Percentiles rank a stretch among this genome's conserved stretches.
Conservation (phyloP, 306 rosid genomes). For the Erythrophleum fordii region DNA sequence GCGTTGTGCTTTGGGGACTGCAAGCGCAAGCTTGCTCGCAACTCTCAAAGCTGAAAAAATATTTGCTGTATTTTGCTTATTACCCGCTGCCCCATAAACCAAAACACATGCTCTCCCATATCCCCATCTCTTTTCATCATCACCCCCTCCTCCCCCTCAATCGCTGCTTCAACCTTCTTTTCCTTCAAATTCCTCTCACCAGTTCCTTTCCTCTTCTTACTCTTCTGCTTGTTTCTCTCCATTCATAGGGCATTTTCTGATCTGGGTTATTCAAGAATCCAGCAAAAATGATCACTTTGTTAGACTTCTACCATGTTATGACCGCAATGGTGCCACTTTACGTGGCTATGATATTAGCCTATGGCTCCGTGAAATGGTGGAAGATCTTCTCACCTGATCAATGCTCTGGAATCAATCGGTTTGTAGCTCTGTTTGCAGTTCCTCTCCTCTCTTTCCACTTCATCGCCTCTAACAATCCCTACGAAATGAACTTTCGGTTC, state of each 20-base stretch:
- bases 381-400: conserved; percentile 91
- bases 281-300: conserved; percentile 63
- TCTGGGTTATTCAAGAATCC: not conserved
- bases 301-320: conserved; percentile 91
- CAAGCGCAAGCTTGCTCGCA: conserved; percentile 54
- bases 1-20: conserved; percentile 61
- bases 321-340: conserved; percentile 93
- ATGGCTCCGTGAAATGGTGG: conserved; percentile 98
- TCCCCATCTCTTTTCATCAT: conserved; percentile 46
- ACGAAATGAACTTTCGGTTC: conserved; percentile 79
- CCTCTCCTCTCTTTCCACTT: conserved; percentile 91
- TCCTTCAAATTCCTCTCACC: not conserved
- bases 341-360: conserved; percentile 89
- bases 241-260: not conserved
- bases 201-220: conserved; percentile 10
- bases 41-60: conserved; percentile 58
- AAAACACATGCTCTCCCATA: conserved; percentile 63
- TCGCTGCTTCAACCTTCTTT: not conserved
- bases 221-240: not conserved
- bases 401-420: conserved; percentile 89
- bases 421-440: conserved; percentile 89
- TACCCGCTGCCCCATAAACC: conserved; percentile 53
- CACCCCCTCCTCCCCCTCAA: conserved; percentile 32
- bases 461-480: conserved; percentile 82
- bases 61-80: conserved; percentile 44